phyloP scores from a whole-genome alignment of 176 grass and related monocot genomes.

The Oryza coarctata region DNA sequence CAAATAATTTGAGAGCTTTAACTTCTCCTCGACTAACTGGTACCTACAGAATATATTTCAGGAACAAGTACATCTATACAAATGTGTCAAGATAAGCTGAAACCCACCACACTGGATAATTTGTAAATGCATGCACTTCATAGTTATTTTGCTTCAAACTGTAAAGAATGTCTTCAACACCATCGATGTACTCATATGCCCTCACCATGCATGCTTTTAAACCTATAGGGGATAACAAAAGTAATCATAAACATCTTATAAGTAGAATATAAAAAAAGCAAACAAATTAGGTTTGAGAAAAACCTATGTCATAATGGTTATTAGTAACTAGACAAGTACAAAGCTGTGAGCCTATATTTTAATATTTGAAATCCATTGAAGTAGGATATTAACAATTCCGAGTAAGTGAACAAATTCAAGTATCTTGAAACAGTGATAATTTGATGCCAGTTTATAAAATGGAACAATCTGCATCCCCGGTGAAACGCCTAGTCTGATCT shows the following conservation, averaged over 20 bases:
- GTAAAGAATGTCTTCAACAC: constrained; percentile 71
- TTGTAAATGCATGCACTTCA: constrained; percentile 96
- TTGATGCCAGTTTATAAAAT: neutral
- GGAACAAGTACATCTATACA: constrained; percentile 25
- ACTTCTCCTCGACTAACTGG: constrained; percentile 84
- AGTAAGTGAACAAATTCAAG: neutral
- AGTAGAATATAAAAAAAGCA: neutral
- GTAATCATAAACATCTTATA: neutral
- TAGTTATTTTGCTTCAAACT: constrained; percentile 85
- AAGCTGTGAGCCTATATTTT: constrained; percentile 15
- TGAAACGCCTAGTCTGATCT: neutral
- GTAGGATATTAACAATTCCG: neutral
- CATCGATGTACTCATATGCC: constrained; percentile 85
- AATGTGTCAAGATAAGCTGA: constrained; percentile 27
- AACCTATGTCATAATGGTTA: neutral
- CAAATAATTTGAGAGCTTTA: constrained; percentile 91
- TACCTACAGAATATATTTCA: constrained; percentile 76
- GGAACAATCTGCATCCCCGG: neutral
- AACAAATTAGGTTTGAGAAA: neutral
- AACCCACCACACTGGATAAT: constrained; percentile 94
- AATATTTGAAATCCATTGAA: constrained; percentile 5
- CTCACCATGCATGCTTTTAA: constrained; percentile 89
- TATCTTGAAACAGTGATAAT: constrained; percentile 12
- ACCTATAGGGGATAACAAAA: constrained; percentile 44
- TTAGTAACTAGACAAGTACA: neutral